These are phyloP conservation scores for Lachancea mirantina DNA, from an alignment of 805 yeast genomes.

Conservation along the genomic window DNA sequence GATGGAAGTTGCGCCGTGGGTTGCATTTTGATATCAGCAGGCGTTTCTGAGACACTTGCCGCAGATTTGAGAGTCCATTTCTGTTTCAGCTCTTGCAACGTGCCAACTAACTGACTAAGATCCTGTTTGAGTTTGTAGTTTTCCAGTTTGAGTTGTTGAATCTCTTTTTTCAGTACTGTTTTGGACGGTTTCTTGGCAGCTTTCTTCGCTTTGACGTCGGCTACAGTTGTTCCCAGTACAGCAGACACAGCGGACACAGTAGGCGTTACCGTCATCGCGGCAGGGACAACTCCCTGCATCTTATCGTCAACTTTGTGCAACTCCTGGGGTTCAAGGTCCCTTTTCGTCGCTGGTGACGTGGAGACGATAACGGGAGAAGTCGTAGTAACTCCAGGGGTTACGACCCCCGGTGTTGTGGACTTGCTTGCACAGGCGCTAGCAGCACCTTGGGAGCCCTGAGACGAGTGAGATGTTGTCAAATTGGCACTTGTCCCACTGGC, in stretches of 20 bases:
- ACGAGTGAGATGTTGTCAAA: no score
- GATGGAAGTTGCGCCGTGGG: no score
- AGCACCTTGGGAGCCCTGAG: not conserved
- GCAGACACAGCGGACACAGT: no score
- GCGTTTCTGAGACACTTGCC: not conserved
- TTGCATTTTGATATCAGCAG: no score
- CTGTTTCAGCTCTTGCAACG: slow-evolving; percentile 20
- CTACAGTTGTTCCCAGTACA: slow-evolving; percentile 4
- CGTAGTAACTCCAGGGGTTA: not conserved
- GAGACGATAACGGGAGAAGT: not conserved
- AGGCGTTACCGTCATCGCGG: no score
- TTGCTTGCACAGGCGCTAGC: not conserved
- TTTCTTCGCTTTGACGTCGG: slow-evolving; percentile 2
- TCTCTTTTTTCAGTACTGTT: slow-evolving; percentile 19
- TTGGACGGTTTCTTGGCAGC: slow-evolving; percentile 11
- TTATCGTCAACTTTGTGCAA: no score
- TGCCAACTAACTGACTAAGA: slow-evolving; percentile 20
- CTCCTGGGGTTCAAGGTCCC: no score
- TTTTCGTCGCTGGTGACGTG: no score
- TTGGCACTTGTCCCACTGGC: no score
- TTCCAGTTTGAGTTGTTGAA: slow-evolving; percentile 18
- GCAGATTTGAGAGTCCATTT: slow-evolving; percentile 6
- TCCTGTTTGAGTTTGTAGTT: slow-evolving; percentile 22
- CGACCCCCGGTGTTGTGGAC: slow-evolving; percentile 1
- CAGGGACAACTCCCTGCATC: no score